Base-by-base conservation (phyloP, 352 stramenopile genomes). In the Phytopythium montanum region DNA sequence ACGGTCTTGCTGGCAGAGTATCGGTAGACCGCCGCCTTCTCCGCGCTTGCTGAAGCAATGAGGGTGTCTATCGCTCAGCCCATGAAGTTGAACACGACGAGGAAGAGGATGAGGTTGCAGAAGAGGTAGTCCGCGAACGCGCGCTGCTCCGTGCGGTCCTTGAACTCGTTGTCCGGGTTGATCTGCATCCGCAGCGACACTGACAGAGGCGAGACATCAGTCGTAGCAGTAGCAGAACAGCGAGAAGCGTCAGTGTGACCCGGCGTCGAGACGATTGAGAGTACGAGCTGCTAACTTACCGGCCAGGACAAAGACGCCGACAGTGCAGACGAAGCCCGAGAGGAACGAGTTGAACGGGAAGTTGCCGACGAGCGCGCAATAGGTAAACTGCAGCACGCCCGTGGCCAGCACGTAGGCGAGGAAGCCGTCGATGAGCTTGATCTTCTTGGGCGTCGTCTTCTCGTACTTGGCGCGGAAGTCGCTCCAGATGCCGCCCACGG, bases 331-430 rank as follows among this genome's bases (percentile, higher is more conserved):
- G 56, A 97, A 95, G 60, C 88, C 88, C 19, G 89, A 88, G 38
- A 97, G 74, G 69, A 97, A 97, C 65, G 89, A 97, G 72, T 97
- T 97, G 76, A 97, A 97, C 26, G 89, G 89, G 73, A 96, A 97
- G 34, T 73, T 96, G 55, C 89, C 89, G 16, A 97, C 88, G 48
- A 96, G 70, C 59, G 78, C 54, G 73, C 88, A 96, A 85, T 97
- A 97, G 68, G 96, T 76, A 82, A 96, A 95, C 79, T 97, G 88
- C 58, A 95, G 83, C 53, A 94, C 76, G 56, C 88, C 89, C 54
- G 89, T 96, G 28, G 78, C 74, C 57, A 96, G 67, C 54, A 95
- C 85, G 70, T 96, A 97, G 57, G 79, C 85, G 21, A 97, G 83
- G 67, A 96, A 97, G 53, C 85, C 82, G 70, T 97, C 89, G 63